These are phyloP conservation scores for Chrysanthemum lavandulifolium DNA, from an alignment of 129 eudicot species.

Conservation along the genomic window DNA sequence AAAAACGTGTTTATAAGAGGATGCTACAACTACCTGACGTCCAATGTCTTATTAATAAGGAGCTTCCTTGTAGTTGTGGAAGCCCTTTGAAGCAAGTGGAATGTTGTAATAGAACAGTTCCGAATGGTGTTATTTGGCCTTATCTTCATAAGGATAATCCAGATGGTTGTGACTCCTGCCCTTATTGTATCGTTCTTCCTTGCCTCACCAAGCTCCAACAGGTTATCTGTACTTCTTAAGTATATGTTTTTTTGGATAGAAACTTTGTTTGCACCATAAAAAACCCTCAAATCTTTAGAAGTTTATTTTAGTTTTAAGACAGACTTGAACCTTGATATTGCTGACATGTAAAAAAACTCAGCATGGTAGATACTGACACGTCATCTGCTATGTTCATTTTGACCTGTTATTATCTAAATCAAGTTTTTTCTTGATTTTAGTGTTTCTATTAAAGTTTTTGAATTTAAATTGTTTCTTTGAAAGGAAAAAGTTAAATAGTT, in stretches of 20 bases:
- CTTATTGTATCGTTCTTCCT: conserved; percentile 89
- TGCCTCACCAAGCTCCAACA: conserved; percentile 94
- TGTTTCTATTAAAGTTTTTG: no score
- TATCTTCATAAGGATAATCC: conserved; percentile 84
- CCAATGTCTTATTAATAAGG: conserved; percentile 84
- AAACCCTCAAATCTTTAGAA: neutral
- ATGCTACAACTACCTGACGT: conserved; percentile 76
- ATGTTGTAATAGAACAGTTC: conserved; percentile 83
- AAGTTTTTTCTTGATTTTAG: no score
- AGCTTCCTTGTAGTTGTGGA: conserved; percentile 80
- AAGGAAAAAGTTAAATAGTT: no score
- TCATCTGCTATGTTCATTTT: no score
- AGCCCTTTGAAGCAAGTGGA: conserved; percentile 94
- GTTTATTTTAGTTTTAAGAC: no score
- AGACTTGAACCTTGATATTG: no score
- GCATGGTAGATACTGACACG: no score
- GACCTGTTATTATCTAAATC: no score
- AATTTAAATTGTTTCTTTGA: no score
- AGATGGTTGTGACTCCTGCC: conserved; percentile 92
- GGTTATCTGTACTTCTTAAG: conserved; percentile 39
- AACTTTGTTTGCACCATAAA: neutral
- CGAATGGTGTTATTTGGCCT: conserved; percentile 82
- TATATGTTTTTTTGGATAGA: conserved; percentile 6
- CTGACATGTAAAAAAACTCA: no score
- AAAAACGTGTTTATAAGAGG: conserved; percentile 83